phyloP scores from a whole-genome alignment of 495 filamentous ascomycete genomes.

The Xylaria palmicola region DNA sequence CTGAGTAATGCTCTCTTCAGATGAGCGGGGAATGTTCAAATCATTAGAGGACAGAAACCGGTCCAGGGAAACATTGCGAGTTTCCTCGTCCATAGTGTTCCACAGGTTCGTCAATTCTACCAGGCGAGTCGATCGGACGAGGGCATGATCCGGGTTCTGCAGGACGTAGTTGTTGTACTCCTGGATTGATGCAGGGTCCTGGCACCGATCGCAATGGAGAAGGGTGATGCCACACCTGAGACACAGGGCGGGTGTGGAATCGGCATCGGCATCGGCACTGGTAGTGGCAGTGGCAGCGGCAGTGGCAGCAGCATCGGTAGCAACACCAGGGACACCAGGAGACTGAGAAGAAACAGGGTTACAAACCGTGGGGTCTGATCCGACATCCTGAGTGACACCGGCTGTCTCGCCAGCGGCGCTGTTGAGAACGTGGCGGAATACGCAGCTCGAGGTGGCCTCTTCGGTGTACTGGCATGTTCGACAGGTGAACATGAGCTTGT shows the following conservation, averaged over 20 bases:
- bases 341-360: constrained; percentile 31
- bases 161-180: constrained; percentile 26
- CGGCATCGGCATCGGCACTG: constrained; percentile 1
- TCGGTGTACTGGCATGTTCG: constrained; percentile 90
- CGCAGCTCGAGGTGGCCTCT: constrained; percentile 77
- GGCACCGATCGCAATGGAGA: constrained; percentile 26
- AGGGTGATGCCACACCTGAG: constrained; percentile 31
- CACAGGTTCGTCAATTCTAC: constrained; percentile 12
- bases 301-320: constrained; percentile 21
- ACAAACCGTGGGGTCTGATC: constrained; percentile 96
- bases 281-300: constrained; percentile 17
- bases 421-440: constrained; percentile 88
- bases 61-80: constrained; percentile 4
- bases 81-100: constrained; percentile 14
- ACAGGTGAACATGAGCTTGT: constrained; percentile 61
- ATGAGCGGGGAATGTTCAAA: background rate
- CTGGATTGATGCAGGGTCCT: constrained; percentile 28
- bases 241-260: constrained; percentile 26
- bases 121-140: constrained; percentile 10
- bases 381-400: constrained; percentile 95
- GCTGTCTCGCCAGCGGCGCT: constrained; percentile 91
- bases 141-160: constrained; percentile 17
- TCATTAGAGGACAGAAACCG: constrained; percentile 15
- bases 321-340: constrained; percentile 18
- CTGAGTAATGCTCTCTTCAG: constrained; percentile 9